These are phyloP conservation scores for Fusarium burgessii DNA, from an alignment of 2,329 filamentous ascomycete species.

Conservation along the genomic window DNA sequence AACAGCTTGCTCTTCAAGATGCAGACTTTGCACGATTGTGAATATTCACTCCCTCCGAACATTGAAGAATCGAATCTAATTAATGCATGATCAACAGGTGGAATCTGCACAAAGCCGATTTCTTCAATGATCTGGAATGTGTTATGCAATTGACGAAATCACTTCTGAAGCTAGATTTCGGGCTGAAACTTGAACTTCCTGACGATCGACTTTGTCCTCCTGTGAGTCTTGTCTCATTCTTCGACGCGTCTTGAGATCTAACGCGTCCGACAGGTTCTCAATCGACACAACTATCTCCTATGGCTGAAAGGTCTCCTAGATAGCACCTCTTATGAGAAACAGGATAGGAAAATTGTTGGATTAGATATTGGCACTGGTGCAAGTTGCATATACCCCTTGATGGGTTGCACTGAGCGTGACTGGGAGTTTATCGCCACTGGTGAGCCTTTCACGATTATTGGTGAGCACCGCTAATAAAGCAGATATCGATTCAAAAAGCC, in stretches of 20 bases:
- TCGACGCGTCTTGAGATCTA: conserved; percentile 2
- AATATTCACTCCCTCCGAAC: background rate
- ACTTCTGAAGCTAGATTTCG: conserved; percentile 81
- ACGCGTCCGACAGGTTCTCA: conserved; percentile 60
- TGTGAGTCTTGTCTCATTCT: conserved; percentile 58
- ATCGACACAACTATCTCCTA: conserved; percentile 87
- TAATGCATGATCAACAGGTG: conserved; percentile 29
- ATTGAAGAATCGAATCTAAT: background rate
- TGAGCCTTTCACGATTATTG: conserved; percentile 29
- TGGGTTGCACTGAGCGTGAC: conserved; percentile 76
- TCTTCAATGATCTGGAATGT: conserved; percentile 83
- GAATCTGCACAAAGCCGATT: conserved; percentile 40
- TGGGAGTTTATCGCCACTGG: conserved; percentile 81
- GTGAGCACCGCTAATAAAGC: background rate
- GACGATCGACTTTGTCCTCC: conserved; percentile 87
- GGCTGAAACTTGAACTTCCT: conserved; percentile 76
- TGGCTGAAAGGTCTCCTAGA: conserved; percentile 90
- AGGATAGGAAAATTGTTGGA: conserved; percentile 69
- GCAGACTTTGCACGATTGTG: conserved; percentile 58
- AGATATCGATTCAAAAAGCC: conserved; percentile 81
- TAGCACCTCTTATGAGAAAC: conserved; percentile 67
- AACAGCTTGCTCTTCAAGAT: conserved; percentile 56
- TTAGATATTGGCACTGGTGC: conserved; percentile 92
- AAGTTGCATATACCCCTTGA: conserved; percentile 89
- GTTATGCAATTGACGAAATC: conserved; percentile 86